Evolutionary conservation across 805 yeast species (phyloP).

Genomic region (Blastobotrys parvus): DNA sequence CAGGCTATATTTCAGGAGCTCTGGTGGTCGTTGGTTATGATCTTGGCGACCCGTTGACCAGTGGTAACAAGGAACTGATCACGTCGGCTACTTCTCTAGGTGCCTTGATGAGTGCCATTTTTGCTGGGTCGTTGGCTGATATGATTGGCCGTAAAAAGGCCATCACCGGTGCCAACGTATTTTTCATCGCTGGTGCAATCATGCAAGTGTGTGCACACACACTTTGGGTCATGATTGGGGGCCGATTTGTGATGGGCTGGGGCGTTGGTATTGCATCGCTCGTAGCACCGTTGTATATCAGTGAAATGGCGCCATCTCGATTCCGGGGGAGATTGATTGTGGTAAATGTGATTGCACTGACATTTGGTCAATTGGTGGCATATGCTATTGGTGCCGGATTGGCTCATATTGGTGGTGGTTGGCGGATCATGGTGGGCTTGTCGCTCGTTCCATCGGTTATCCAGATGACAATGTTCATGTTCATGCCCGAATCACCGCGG

Average conservation of each 20-base stretch:
- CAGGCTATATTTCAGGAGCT: constrained; percentile 94
- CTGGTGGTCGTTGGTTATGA: constrained; percentile 78
- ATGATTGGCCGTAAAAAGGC: constrained; percentile 77
- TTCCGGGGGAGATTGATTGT: constrained; percentile 89
- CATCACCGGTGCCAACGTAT: constrained; percentile 68
- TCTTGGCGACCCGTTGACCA: constrained; percentile 48
- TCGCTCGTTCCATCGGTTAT: constrained; percentile 79
- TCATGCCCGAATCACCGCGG: constrained; percentile 95
- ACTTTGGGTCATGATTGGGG: constrained; percentile 88
- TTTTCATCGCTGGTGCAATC: constrained; percentile 78
- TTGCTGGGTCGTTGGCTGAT: constrained; percentile 81
- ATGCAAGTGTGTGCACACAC: constrained; percentile 74
- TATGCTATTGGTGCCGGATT: constrained; percentile 83
- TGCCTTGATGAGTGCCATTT: constrained; percentile 69
- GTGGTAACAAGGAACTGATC: constrained; percentile 80
- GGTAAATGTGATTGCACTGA: constrained; percentile 78
- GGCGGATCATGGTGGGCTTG: constrained; percentile 89
- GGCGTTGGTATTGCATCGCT: constrained; percentile 95
- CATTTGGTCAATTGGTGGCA: constrained; percentile 93
- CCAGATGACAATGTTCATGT: constrained; percentile 69
- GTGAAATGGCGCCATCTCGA: constrained; percentile 86
- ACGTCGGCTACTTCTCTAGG: constrained; percentile 95
- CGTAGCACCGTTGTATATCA: constrained; percentile 86
- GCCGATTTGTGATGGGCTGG: constrained; percentile 88
- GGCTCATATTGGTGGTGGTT: constrained; percentile 64